A percentile compares a stretch with the other conserved stretches of the same genome.
These are phyloP conservation scores for Phaeophleospora eucalypticola DNA, from an alignment of 2,329 filamentous ascomycete genomes.

Conservation along the genomic window DNA sequence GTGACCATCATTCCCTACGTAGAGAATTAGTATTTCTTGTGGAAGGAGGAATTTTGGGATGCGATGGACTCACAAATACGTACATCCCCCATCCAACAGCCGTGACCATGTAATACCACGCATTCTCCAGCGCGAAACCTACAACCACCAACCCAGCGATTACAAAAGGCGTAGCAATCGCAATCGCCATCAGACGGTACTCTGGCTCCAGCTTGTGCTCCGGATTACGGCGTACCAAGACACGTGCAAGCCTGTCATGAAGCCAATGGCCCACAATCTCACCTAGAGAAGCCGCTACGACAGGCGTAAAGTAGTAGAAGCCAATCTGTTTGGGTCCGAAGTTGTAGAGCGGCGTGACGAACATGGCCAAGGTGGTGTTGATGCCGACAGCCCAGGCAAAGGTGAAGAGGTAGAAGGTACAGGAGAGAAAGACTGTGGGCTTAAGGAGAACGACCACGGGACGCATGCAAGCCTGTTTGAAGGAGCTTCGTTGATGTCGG, in stretches of 20 bases:
- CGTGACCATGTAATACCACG: constrained; percentile 12
- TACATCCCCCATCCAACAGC: constrained; percentile 13
- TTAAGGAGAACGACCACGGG: constrained; percentile 8
- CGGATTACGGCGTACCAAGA: not conserved
- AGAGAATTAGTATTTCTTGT: not conserved
- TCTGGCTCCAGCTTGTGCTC: constrained; percentile 8
- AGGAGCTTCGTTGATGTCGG: constrained; percentile 7
- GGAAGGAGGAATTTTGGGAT: not conserved
- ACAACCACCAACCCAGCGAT: constrained; percentile 9
- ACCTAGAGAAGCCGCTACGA: constrained; percentile 24
- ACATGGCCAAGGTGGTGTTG: constrained; percentile 23
- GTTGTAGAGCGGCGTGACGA: constrained; percentile 19
- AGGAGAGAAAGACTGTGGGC: constrained; percentile 8
- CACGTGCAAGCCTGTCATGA: constrained; percentile 25
- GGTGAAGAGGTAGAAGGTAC: constrained; percentile 10
- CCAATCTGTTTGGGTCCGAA: constrained; percentile 15
- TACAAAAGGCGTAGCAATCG: constrained; percentile 9
- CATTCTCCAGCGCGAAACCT: constrained; percentile 7
- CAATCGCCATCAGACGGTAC: constrained; percentile 10
- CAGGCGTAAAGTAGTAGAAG: constrained; percentile 30
- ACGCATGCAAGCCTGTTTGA: constrained; percentile 9
- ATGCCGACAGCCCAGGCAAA: constrained; percentile 27
- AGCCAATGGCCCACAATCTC: constrained; percentile 28
- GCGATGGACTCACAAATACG: constrained; percentile 7
- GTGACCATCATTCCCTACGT: constrained; percentile 11